These are phyloP conservation scores for Sclerotinia subarctica DNA, from an alignment of 2,329 filamentous ascomycete species.

Conservation along the genomic window DNA sequence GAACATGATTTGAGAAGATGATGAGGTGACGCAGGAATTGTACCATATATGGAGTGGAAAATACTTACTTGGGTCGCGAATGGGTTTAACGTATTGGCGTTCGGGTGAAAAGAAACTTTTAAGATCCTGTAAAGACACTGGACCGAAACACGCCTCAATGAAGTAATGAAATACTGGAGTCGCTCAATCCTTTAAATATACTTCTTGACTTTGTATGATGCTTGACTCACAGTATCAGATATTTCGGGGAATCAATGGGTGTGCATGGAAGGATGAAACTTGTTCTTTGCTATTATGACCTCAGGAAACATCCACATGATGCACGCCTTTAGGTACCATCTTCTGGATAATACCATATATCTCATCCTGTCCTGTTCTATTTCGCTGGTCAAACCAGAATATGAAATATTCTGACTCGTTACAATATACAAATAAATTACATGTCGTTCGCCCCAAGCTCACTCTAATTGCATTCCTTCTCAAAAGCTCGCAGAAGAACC, in stretches of 20 bases:
- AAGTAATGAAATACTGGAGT: neutral
- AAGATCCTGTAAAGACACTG: neutral
- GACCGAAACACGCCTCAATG: slow-evolving; percentile 15
- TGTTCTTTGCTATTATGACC: neutral
- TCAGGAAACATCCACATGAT: neutral
- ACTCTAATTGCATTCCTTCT: slow-evolving; percentile 7
- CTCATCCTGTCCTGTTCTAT: neutral
- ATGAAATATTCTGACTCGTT: neutral
- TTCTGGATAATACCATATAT: neutral
- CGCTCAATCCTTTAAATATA: neutral
- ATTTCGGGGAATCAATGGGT: neutral
- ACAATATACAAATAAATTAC: neutral
- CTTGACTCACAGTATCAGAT: neutral
- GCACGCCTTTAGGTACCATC: neutral
- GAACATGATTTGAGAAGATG: slow-evolving; percentile 12
- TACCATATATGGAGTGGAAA: neutral
- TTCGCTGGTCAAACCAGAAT: neutral
- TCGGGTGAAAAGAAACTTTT: neutral
- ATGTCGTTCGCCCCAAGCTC: neutral
- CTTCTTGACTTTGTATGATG: neutral
- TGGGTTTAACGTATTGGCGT: slow-evolving; percentile 13
- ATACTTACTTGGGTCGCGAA: neutral
- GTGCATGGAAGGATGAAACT: neutral
- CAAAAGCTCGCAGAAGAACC: slow-evolving; percentile 19
- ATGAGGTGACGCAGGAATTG: neutral